Evolutionary conservation across 2,329 filamentous ascomycete species (phyloP).

Genomic region (Aureobasidium sp.): DNA sequence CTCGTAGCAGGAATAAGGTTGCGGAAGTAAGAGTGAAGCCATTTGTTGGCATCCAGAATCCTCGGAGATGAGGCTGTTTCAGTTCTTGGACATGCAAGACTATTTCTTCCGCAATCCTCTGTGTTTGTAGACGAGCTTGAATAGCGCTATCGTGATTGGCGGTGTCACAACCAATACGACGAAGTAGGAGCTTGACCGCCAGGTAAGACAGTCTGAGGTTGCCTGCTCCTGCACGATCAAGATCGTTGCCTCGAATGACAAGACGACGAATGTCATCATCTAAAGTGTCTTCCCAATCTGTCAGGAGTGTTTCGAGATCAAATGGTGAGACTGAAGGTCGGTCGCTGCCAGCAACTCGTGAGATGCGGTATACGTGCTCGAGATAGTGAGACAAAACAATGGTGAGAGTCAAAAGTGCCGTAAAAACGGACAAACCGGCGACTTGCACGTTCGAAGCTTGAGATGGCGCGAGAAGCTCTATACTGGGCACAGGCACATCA

Average conservation of each 20-base stretch:
- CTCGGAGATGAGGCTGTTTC: background rate
- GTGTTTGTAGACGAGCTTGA: background rate
- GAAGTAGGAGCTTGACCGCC: slow-evolving; percentile 30
- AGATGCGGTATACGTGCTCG: background rate
- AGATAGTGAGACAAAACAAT: background rate
- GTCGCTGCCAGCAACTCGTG: background rate
- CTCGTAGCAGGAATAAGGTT: background rate
- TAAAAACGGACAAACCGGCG: background rate
- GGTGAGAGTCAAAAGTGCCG: background rate
- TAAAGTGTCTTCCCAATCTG: background rate
- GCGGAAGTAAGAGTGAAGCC: background rate
- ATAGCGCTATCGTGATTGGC: background rate
- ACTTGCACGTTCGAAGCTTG: background rate
- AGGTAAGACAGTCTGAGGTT: slow-evolving; percentile 35
- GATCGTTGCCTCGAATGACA: background rate
- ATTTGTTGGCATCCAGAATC: background rate
- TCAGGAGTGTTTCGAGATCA: background rate
- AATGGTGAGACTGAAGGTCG: background rate
- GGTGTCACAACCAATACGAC: background rate
- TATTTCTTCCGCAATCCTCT: background rate
- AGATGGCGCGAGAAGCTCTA: slow-evolving; percentile 22
- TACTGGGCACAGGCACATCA: slow-evolving; percentile 45
- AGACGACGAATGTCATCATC: background rate
- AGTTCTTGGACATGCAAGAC: background rate
- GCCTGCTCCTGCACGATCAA: slow-evolving; percentile 21